phyloP scores from a whole-genome alignment of 768 basidiomycete genomes.

The Cubamyces sp. region DNA sequence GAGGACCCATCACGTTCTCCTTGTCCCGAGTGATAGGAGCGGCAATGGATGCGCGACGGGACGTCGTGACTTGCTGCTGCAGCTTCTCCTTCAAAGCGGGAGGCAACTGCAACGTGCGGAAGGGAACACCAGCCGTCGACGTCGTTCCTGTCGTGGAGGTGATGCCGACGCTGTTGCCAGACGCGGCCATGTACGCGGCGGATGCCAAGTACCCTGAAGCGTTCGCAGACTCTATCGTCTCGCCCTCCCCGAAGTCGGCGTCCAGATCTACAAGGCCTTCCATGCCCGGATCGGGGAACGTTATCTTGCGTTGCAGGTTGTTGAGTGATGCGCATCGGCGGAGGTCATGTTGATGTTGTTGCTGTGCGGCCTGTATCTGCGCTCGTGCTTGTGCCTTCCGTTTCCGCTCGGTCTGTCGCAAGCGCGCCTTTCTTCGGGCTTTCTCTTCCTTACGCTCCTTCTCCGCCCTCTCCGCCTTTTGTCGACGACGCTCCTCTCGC shows the following conservation, averaged over 20 bases:
- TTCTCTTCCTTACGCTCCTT: constrained; percentile 44
- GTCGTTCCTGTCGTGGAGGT: constrained; percentile 92
- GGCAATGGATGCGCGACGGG: constrained; percentile 50
- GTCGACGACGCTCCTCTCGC: constrained; percentile 68
- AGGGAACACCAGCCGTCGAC: constrained; percentile 55
- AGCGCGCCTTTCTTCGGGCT: constrained; percentile 45
- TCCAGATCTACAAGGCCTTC: constrained; percentile 50
- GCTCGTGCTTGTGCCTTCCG: constrained; percentile 23
- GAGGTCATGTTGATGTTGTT: constrained; percentile 54
- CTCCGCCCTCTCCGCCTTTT: constrained; percentile 47
- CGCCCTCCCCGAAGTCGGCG: constrained; percentile 42
- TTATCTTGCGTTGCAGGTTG: constrained; percentile 64
- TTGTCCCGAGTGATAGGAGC: constrained; percentile 36
- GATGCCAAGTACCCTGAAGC: constrained; percentile 76
- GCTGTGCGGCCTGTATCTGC: constrained; percentile 34
- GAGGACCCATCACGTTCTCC: constrained; percentile 68
- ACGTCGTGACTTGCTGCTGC: constrained; percentile 69
- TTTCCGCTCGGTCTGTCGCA: constrained; percentile 39
- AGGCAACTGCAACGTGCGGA: constrained; percentile 55
- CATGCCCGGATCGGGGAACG: constrained; percentile 40
- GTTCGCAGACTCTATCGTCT: constrained; percentile 53
- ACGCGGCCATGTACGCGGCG: constrained; percentile 81
- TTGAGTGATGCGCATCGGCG: constrained; percentile 77
- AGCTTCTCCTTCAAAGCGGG: constrained; percentile 57
- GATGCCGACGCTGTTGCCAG: constrained; percentile 92